Conservation (phyloP, 2,329 filamentous ascomycete genomes). For the Pestalotiopsis sp. region DNA sequence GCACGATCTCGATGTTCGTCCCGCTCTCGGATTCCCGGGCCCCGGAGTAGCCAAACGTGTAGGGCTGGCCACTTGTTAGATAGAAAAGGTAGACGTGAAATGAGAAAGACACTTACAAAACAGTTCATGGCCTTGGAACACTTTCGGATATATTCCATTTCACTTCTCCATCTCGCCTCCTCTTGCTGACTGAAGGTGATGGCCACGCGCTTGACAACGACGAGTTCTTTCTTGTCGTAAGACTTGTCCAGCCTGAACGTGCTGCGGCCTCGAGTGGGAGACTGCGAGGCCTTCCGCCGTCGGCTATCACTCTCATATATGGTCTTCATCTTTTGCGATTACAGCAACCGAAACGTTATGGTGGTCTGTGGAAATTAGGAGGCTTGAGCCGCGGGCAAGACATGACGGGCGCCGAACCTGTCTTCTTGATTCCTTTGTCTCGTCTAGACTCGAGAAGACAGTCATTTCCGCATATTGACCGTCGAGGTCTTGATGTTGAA, state of each 20-base stretch:
- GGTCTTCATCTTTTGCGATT: background rate
- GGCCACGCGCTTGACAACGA: background rate
- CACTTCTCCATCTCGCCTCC: constrained; percentile 1
- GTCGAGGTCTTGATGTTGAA: background rate
- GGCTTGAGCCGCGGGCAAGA: background rate
- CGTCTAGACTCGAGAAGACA: background rate
- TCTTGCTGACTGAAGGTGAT: background rate
- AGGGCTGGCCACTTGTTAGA: background rate
- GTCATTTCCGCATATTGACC: background rate
- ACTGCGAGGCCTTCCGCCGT: background rate
- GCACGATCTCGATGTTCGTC: background rate
- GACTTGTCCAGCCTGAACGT: background rate
- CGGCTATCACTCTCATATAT: background rate
- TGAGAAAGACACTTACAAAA: background rate
- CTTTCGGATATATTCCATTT: background rate
- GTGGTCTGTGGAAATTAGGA: background rate
- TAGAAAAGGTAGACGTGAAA: background rate
- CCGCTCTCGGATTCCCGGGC: background rate
- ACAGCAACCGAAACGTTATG: background rate
- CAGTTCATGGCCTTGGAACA: background rate
- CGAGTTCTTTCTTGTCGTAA: background rate
- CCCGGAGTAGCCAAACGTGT: background rate
- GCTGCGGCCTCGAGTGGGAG: background rate
- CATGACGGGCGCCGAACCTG: background rate
- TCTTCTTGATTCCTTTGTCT: background rate